Percentiles rank a stretch among this genome's conserved stretches.
phyloP scores from a whole-genome alignment of 208 protist genomes.

The Trypanosoma avium region DNA sequence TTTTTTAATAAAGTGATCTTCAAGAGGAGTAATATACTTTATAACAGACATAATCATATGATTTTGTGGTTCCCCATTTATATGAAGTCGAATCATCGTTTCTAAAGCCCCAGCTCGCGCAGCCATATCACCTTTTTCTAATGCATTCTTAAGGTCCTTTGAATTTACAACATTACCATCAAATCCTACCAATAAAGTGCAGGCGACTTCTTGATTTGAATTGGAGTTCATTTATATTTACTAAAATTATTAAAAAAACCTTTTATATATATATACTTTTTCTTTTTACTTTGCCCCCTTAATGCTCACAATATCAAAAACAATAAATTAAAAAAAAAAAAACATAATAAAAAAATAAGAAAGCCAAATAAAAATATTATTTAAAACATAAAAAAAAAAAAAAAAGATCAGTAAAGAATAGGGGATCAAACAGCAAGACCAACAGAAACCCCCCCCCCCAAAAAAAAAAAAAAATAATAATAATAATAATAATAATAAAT shows the following conservation, averaged over 20 bases:
- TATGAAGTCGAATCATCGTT: conserved; percentile 90
- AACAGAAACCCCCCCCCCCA: too few relatives aligned
- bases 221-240: conserved; percentile 16
- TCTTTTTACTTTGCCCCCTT: not conserved
- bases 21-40: conserved; percentile 93
- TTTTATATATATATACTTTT: conserved; percentile 7
- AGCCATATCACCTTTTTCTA: conserved; percentile 86
- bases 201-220: conserved; percentile 58
- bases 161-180: conserved; percentile 39
- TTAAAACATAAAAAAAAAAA: too few relatives aligned
- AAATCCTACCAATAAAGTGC: conserved; percentile 64
- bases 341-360: conserved; percentile 12
- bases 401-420: conserved; percentile 8
- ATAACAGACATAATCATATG: conserved; percentile 98
- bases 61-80: conserved; percentile 96
- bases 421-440: not conserved
- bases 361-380: not conserved
- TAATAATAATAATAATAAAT: too few relatives aligned
- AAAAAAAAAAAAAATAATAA: too few relatives aligned
- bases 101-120: conserved; percentile 91
- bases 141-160: conserved; percentile 86
- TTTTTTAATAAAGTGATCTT: conserved; percentile 96
- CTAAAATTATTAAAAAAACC: conserved; percentile 24
- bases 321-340: conserved; percentile 16
- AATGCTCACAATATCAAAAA: not conserved